These are phyloP conservation scores for Aechmea fasciata DNA, from an alignment of 176 grass and related monocot genomes.

Conservation along the genomic window DNA sequence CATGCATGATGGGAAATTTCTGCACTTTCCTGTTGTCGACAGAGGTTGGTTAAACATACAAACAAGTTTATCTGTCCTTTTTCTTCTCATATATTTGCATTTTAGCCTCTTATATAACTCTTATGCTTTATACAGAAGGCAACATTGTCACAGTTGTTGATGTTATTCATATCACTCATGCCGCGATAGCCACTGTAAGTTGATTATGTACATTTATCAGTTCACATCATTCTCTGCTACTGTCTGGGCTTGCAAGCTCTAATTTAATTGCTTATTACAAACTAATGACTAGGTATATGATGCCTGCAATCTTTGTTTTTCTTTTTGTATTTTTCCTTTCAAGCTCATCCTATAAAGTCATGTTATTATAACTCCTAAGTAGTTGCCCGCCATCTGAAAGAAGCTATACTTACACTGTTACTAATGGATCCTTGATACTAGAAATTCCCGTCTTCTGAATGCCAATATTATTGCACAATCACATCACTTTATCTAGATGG, in stretches of 20 bases:
- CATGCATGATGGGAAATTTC: constrained; percentile 91
- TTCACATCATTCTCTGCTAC: not conserved
- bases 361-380: not conserved
- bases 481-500: no score
- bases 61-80: not conserved
- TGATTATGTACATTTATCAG: not conserved
- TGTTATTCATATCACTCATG: constrained; percentile 94
- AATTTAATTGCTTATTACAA: not conserved
- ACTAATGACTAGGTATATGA: not conserved
- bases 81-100: constrained; percentile 3
- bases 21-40: constrained; percentile 91
- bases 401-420: not conserved
- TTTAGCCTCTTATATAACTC: constrained; percentile 1
- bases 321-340: not conserved
- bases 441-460: not conserved
- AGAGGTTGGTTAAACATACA: constrained; percentile 31
- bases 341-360: not conserved
- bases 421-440: not conserved
- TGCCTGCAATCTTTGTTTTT: not conserved
- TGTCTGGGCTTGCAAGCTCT: not conserved
- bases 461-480: not conserved
- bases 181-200: constrained; percentile 83
- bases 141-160: constrained; percentile 81
- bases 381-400: not conserved
- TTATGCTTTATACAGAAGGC: constrained; percentile 50